Base-by-base conservation (phyloP, 75 land plant genomes). In the Cupressus sempervirens region DNA sequence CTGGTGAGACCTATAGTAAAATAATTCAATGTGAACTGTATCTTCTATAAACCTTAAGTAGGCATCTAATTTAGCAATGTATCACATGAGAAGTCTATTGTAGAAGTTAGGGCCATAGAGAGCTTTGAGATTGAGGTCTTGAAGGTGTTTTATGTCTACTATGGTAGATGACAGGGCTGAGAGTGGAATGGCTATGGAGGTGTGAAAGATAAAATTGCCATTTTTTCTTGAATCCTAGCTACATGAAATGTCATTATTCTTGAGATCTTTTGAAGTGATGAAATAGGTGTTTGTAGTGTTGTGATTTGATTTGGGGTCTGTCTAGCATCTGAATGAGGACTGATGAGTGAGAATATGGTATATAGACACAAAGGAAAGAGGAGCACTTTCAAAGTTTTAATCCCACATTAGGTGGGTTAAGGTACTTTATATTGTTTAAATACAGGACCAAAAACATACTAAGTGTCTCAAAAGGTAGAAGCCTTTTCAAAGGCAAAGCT, bases 301-400 rank as follows among this genome's bases (percentile, higher is more conserved):
- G n/a, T 35, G 35, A 53, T 54, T 38, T 40, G n/a, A 12, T 50
- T 50, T 50, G 35, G 84, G 38, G 34, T 73, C 67, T 0, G 29
- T 50, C 52, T 89, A 84, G 90, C 90, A 89, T 43, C 84, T 83
- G 20, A 82, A 86, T 0, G 52, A 79, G 18, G 81, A 81, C 38
- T 89, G 91, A 72, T n/a, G n/a, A n/a, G n/a, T n/a, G n/a, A n/a
- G n/a, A n/a, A n/a, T n/a, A n/a, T n/a, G n/a, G n/a, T n/a, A n/a
- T n/a, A n/a, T n/a, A n/a, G n/a, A n/a, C n/a, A n/a, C n/a, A n/a
- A n/a, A n/a, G n/a, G n/a, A n/a, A n/a, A n/a, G n/a, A n/a, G n/a
- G n/a, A n/a, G n/a, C n/a, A n/a, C n/a, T n/a, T n/a, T n/a, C n/a
- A n/a, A n/a, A n/a, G n/a, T n/a, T n/a, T n/a, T n/a, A n/a, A n/a